phyloP scores from a whole-genome alignment of 1,284 basidiomycete genomes.

The Cutaneotrichosporon sp. region DNA sequence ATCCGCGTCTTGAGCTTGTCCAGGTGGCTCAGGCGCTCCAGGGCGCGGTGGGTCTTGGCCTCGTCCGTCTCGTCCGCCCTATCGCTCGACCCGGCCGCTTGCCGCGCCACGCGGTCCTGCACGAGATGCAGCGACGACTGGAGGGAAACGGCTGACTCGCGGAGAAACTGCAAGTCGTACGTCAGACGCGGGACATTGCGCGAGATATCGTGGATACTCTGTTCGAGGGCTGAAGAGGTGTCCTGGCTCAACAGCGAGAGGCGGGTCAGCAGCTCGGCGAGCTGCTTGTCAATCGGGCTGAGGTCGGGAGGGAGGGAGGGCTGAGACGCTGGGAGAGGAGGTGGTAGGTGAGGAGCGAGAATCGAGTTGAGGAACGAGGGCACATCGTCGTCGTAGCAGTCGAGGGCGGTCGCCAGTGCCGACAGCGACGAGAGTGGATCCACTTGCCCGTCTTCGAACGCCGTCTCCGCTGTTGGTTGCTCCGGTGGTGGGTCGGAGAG shows the following conservation, averaged over 20 bases:
- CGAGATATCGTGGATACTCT: conserved; percentile 81
- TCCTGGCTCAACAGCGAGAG: conserved; percentile 81
- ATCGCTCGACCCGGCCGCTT: conserved; percentile 9
- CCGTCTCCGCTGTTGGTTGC: background rate
- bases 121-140: conserved; percentile 61
- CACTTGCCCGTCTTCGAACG: no score
- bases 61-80: conserved; percentile 11
- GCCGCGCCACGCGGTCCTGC: conserved; percentile 50
- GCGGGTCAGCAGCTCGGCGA: conserved; percentile 65
- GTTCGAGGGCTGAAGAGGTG: conserved; percentile 75
- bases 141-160: conserved; percentile 74
- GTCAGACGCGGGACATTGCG: conserved; percentile 78
- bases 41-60: conserved; percentile 33
- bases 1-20: conserved; percentile 78
- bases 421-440: conserved; percentile 27
- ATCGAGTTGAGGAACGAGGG: conserved; percentile 45
- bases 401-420: conserved; percentile 39
- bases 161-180: conserved; percentile 92
- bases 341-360: conserved; percentile 28
- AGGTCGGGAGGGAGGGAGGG: conserved; percentile 51
- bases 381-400: conserved; percentile 36
- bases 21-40: conserved; percentile 69
- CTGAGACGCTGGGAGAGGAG: conserved; percentile 17
- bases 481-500: conserved; percentile 3
- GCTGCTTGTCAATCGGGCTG: conserved; percentile 64